Evolutionary conservation across 306 rosid genomes (phyloP), one percentile per base, ranked within the genome.

Genomic region (Herpetospermum pedunculosum): DNA sequence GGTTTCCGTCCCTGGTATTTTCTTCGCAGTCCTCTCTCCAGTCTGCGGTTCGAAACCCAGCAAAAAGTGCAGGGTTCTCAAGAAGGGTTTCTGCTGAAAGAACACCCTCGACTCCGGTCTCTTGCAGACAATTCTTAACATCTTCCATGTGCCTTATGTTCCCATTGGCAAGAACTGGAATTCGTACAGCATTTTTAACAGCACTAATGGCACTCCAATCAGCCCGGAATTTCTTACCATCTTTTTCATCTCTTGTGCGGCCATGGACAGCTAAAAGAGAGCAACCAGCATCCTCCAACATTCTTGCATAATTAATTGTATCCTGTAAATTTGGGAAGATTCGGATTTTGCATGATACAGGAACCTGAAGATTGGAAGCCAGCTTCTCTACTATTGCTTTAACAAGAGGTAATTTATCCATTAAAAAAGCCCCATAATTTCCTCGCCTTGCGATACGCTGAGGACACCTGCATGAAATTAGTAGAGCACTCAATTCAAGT

Each of bases 271-370:
- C 97, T 68, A 88, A 82, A 76, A 95, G 96, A 13, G 87, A 89
- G 78, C 97, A 95, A 23, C 99, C 96, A 14, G 96, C 97, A 76
- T 91, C 96, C 77, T 91, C 96, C 44, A 95, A 89, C 97, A 91
- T 95, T 87, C 76, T 84, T 38, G 96, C 97, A 79, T 91, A 95
- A 35, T 76, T 84, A 69, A 95, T 63, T 2, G 99, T 95, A 79
- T 89, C 96, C 71, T 89, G 86, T 65, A 95, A 80, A 44, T 95
- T 71, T 0, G 99, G 96, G 77, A 95, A 95, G 76, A 91, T 79
- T 9, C 97, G 88, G 77, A 95, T 92, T 81, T 95, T 95, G 88
- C 99, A 95, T 0, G 96, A 95, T 55, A 95, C 97, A 6, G 97
- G 97, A 67, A 91, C 92, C 63, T 87, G 68, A 62, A 95, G 97